Evolutionary conservation across 2,329 filamentous ascomycete genomes (phyloP).

Genomic region (Pseudonectria foliicola): DNA sequence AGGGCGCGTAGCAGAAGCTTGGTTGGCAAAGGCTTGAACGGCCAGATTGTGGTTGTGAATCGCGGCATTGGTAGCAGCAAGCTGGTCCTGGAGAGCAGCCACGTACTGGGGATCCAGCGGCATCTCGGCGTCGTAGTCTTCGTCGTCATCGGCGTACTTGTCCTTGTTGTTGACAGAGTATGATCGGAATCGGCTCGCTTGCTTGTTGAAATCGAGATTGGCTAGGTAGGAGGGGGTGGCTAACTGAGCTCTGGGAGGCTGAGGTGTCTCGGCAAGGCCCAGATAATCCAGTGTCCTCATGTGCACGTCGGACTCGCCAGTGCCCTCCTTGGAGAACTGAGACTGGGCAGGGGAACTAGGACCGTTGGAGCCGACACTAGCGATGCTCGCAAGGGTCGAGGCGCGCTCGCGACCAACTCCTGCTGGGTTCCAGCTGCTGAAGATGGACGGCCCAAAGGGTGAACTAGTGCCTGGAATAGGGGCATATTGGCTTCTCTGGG

Average conservation of each 20-base stretch:
- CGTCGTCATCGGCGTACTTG: slow-evolving; percentile 86
- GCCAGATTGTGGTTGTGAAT: slow-evolving; percentile 91
- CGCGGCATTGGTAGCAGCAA: slow-evolving; percentile 57
- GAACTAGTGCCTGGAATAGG: slow-evolving; percentile 48
- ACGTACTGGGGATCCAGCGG: slow-evolving; percentile 52
- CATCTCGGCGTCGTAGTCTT: slow-evolving; percentile 57
- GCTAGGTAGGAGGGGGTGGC: slow-evolving; percentile 64
- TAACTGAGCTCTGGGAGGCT: slow-evolving; percentile 67
- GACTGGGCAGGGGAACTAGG: slow-evolving; percentile 83
- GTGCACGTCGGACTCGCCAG: slow-evolving; percentile 77
- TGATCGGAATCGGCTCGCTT: slow-evolving; percentile 83
- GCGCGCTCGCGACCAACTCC: slow-evolving; percentile 67
- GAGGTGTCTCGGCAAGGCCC: slow-evolving; percentile 87
- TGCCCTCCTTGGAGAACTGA: slow-evolving; percentile 76
- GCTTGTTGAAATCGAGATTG: slow-evolving; percentile 68
- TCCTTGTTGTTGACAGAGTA: slow-evolving; percentile 99
- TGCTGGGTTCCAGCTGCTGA: slow-evolving; percentile 74
- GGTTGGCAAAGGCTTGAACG: slow-evolving; percentile 84
- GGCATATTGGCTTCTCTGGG: slow-evolving; percentile 68
- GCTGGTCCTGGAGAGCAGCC: slow-evolving; percentile 53
- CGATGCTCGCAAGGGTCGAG: slow-evolving; percentile 72
- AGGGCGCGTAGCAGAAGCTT: slow-evolving; percentile 73
- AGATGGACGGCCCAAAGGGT: slow-evolving; percentile 85
- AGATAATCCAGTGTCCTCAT: slow-evolving; percentile 92
- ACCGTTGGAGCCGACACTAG: slow-evolving; percentile 85